Percentiles rank a stretch among this genome's conserved stretches.
Evolutionary conservation across 2,329 filamentous ascomycete species (phyloP).

Genomic region (Phyllosticta citrichinensis): DNA sequence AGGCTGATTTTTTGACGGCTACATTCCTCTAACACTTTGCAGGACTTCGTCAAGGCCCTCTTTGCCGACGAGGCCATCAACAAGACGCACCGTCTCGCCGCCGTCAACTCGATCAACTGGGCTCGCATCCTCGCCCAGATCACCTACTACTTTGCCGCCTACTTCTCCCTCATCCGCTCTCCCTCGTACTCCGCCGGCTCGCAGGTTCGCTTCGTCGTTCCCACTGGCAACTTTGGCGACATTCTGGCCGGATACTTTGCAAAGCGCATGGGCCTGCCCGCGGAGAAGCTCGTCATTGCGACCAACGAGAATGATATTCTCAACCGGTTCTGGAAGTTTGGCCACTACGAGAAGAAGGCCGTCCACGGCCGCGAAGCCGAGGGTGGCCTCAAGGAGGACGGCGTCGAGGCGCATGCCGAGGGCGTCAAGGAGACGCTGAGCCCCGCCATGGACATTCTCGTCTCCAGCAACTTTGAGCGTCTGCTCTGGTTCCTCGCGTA

Average conservation of each 20-base stretch:
- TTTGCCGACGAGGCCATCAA: slow-evolving; percentile 84
- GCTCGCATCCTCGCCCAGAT: slow-evolving; percentile 92
- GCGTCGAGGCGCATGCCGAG: slow-evolving; percentile 51
- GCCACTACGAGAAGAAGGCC: slow-evolving; percentile 78
- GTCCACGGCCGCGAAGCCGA: slow-evolving; percentile 48
- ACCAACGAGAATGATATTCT: slow-evolving; percentile 98
- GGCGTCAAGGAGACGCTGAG: slow-evolving; percentile 86
- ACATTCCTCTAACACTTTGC: slow-evolving; percentile 16
- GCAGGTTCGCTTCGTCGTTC: slow-evolving; percentile 73
- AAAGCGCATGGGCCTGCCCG: slow-evolving; percentile 76
- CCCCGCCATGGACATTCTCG: slow-evolving; percentile 95
- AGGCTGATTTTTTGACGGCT: neutral
- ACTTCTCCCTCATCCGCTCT: slow-evolving; percentile 65
- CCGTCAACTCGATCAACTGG: slow-evolving; percentile 96
- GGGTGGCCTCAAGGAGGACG: slow-evolving; percentile 45
- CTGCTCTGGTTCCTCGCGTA: slow-evolving; percentile 88
- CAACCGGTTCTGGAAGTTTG: slow-evolving; percentile 86
- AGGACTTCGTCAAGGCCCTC: slow-evolving; percentile 88
- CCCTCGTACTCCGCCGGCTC: slow-evolving; percentile 50
- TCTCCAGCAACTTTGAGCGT: slow-evolving; percentile 93
- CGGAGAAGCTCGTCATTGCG: slow-evolving; percentile 80
- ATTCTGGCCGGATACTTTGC: slow-evolving; percentile 92
- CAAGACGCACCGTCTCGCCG: slow-evolving; percentile 69
- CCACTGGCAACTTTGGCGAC: slow-evolving; percentile 94
- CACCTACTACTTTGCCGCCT: slow-evolving; percentile 92